phyloP scores from a whole-genome alignment of 345 rosid genomes.

The Luvunga scandens region DNA sequence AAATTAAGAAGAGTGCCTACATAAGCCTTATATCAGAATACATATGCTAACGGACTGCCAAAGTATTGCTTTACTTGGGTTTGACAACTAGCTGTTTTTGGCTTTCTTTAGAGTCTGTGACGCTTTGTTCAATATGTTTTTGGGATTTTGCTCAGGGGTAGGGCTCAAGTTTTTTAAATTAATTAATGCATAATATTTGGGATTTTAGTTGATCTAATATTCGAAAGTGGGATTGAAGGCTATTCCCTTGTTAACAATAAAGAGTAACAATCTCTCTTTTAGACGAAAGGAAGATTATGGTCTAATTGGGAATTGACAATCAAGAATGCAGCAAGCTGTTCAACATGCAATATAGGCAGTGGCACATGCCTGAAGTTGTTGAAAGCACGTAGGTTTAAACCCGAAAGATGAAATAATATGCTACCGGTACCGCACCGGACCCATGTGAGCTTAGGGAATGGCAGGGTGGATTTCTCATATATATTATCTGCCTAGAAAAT shows the following conservation, averaged over 20 bases:
- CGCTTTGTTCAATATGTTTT: too few species aligned
- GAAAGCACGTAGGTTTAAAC: neutral
- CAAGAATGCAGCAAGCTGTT: neutral
- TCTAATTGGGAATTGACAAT: neutral
- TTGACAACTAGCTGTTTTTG: too few species aligned
- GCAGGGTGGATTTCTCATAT: neutral
- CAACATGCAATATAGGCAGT: neutral
- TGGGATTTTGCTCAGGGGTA: too few species aligned
- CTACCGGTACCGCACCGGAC: neutral
- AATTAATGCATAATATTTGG: too few species aligned
- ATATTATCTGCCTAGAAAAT: neutral
- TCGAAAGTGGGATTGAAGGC: neutral
- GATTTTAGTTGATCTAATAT: neutral
- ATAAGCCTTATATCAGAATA: too few species aligned
- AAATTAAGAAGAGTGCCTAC: too few species aligned
- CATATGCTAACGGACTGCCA: too few species aligned
- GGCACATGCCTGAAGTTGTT: neutral
- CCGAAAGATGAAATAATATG: neutral
- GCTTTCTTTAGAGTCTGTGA: too few species aligned
- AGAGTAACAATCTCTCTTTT: neutral
- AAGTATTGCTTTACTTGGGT: too few species aligned
- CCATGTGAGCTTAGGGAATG: conserved; percentile 7
- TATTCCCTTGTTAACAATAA: neutral
- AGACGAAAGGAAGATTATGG: neutral
- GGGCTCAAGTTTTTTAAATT: too few species aligned